Percentiles rank a stretch among this genome's conserved stretches.
Evolutionary conservation across 768 basidiomycete genomes (phyloP).

Genomic region (Hericium rajendrae): DNA sequence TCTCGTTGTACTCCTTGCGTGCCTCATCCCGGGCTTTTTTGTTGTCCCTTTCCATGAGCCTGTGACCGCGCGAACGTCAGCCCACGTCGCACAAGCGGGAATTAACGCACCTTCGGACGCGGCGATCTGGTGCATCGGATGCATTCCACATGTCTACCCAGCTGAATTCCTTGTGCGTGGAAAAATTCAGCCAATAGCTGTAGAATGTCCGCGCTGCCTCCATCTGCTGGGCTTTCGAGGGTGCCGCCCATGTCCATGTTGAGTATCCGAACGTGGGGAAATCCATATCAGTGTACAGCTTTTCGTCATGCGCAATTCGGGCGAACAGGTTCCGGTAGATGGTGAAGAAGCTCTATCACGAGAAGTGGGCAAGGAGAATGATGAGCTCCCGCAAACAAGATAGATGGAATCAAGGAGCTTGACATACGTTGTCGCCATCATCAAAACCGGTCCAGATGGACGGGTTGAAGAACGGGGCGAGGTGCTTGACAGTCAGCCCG

Average conservation of each 20-base stretch:
- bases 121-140: conserved; percentile 78
- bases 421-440: conserved; percentile 49
- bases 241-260: conserved; percentile 58
- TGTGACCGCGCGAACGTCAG: conserved; percentile 19
- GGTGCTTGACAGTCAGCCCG: conserved; percentile 71
- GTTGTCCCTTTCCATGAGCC: conserved; percentile 94
- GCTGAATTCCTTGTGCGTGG: conserved; percentile 76
- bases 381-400: not conserved
- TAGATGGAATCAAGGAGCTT: not conserved
- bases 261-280: conserved; percentile 82
- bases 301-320: conserved; percentile 77
- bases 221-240: conserved; percentile 33
- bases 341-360: conserved; percentile 72
- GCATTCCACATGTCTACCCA: conserved; percentile 85
- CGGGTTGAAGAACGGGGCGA: conserved; percentile 78
- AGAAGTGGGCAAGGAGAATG: not conserved
- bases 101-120: conserved; percentile 54
- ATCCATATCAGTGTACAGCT: conserved; percentile 29
- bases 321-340: conserved; percentile 83
- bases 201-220: conserved; percentile 71
- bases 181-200: conserved; percentile 76
- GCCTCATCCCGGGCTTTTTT: conserved; percentile 85
- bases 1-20: conserved; percentile 87
- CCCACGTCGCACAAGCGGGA: not conserved
- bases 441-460: conserved; percentile 57